These are phyloP conservation scores for Phlebiopsis flavidoalba DNA, from an alignment of 768 basidiomycete genomes.

Conservation along the genomic window DNA sequence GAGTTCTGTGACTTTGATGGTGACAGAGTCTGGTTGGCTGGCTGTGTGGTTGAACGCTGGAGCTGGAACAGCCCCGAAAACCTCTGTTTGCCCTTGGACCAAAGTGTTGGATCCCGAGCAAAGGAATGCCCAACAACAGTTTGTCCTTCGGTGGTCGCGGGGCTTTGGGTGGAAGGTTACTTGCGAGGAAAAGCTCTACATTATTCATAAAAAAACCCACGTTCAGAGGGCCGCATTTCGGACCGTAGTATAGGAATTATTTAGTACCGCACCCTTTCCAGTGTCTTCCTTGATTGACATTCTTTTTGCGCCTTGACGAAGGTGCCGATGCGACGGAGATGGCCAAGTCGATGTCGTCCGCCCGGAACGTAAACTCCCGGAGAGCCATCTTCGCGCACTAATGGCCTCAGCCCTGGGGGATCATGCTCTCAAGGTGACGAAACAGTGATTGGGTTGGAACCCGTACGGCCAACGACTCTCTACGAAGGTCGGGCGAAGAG, in stretches of 20 bases:
- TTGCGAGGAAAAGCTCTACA: conserved; percentile 99
- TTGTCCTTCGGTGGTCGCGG: conserved; percentile 96
- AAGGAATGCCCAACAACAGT: conserved; percentile 84
- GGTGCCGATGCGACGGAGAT: conserved; percentile 92
- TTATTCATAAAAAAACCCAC: too few species aligned
- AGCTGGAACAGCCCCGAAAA: conserved; percentile 77
- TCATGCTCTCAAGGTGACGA: conserved; percentile 97
- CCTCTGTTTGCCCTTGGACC: conserved; percentile 94
- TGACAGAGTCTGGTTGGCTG: conserved; percentile 74
- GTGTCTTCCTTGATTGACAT: conserved; percentile 97
- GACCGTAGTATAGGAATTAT: too few species aligned
- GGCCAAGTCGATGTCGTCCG: conserved; percentile 95
- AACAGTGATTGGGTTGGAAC: conserved; percentile 99
- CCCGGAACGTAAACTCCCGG: conserved; percentile 85
- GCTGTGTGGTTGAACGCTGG: conserved; percentile 62
- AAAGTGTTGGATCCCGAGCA: conserved; percentile 89
- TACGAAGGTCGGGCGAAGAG: conserved; percentile 92
- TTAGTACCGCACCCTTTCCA: conserved; percentile 68
- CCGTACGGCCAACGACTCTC: conserved; percentile 95
- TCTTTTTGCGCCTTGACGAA: conserved; percentile 97
- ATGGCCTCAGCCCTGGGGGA: conserved; percentile 98
- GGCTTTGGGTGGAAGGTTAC: conserved; percentile 95
- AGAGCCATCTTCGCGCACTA: conserved; percentile 98
- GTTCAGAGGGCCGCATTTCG: too few species aligned
- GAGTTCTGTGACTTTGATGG: conserved; percentile 74